These are phyloP conservation scores for Onygenales sp. DNA, from an alignment of 2,329 filamentous ascomycete genomes.

Conservation along the genomic window DNA sequence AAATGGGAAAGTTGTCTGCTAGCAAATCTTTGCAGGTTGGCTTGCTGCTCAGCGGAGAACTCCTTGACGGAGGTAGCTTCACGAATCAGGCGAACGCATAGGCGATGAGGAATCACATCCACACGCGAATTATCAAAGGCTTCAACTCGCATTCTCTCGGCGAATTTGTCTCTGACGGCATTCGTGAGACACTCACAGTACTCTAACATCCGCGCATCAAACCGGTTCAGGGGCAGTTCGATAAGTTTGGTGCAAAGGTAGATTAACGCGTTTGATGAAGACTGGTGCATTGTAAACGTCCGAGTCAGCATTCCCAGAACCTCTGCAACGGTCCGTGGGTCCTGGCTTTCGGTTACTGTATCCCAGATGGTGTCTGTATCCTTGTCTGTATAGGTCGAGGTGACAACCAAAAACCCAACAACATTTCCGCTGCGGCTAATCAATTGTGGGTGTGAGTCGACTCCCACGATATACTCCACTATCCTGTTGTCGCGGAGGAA, in stretches of 20 bases:
- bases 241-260: constrained; percentile 65
- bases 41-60: constrained; percentile 47
- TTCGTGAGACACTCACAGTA: constrained; percentile 52
- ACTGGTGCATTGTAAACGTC: constrained; percentile 38
- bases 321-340: constrained; percentile 74
- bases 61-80: constrained; percentile 54
- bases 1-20: constrained; percentile 52
- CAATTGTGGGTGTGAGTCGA: constrained; percentile 86
- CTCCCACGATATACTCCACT: constrained; percentile 77
- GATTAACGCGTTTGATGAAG: constrained; percentile 39
- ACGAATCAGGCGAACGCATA: constrained; percentile 60
- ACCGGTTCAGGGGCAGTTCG: constrained; percentile 52
- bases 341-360: constrained; percentile 69
- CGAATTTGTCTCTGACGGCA: constrained; percentile 37
- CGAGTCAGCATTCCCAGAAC: constrained; percentile 57
- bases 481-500: constrained; percentile 62
- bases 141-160: constrained; percentile 18
- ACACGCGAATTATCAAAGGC: constrained; percentile 17
- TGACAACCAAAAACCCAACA: constrained; percentile 76
- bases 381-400: constrained; percentile 57
- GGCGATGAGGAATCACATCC: constrained; percentile 39
- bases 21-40: constrained; percentile 56
- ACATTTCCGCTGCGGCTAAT: constrained; percentile 75
- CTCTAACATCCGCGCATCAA: constrained; percentile 52
- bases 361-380: constrained; percentile 80